These are phyloP conservation scores for Batkoa obscura DNA, from an alignment of 371 early-diverging fungal genomes.

Conservation along the genomic window DNA sequence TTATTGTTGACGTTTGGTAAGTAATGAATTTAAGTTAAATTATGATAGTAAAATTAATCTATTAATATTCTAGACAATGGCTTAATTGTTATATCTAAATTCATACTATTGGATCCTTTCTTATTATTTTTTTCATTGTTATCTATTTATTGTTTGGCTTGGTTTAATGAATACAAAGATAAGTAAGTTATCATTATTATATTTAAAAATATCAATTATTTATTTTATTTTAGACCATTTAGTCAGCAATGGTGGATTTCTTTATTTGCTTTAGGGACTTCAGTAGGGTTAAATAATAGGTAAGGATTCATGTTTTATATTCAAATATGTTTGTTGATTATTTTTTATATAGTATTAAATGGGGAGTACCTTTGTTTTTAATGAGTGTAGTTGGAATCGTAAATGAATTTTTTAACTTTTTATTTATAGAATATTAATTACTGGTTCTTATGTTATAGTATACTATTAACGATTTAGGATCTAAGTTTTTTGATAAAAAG, in stretches of 20 bases:
- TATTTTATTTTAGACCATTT: not conserved
- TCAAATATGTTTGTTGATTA: not conserved
- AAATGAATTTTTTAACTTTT: constrained; percentile 4
- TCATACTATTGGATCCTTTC: constrained; percentile 95
- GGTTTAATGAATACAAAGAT: constrained; percentile 33
- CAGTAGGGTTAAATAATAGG: not conserved
- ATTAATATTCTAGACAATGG: constrained; percentile 26
- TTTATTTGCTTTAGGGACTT: not conserved
- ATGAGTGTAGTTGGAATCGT: constrained; percentile 84
- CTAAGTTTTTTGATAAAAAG: constrained; percentile 61
- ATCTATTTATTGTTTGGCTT: constrained; percentile 50
- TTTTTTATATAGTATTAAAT: not conserved
- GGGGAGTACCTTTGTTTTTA: constrained; percentile 42
- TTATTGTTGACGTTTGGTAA: constrained; percentile 63
- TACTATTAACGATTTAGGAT: constrained; percentile 91
- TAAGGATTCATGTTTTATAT: not conserved
- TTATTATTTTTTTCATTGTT: constrained; percentile 82
- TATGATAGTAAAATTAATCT: constrained; percentile 2
- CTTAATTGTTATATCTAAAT: constrained; percentile 71
- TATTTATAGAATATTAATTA: not conserved
- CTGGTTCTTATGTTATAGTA: constrained; percentile 16
- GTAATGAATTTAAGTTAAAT: constrained; percentile 11
- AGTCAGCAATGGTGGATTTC: not conserved
- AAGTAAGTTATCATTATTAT: not conserved
- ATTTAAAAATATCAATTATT: not conserved